These are phyloP conservation scores for Leccinum griseonigrum DNA, from an alignment of 1,284 basidiomycete genomes.

Conservation along the genomic window DNA sequence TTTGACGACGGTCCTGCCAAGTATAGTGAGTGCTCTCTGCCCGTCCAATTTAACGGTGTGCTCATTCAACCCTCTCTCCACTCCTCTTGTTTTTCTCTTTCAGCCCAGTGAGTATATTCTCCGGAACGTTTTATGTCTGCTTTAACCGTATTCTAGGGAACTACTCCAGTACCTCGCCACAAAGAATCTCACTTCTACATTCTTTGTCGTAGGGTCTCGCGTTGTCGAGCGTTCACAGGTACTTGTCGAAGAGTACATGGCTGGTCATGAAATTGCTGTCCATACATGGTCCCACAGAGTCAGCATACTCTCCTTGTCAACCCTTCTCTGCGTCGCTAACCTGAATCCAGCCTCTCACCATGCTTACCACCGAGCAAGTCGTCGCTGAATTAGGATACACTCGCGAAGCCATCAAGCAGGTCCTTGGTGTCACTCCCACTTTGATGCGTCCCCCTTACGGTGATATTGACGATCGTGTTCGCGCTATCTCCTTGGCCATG, in stretches of 20 bases:
- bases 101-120: conserved; percentile 44
- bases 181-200: conserved; percentile 75
- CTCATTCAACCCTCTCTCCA: conserved; percentile 2
- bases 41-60: background rate
- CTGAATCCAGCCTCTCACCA: conserved; percentile 63
- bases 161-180: conserved; percentile 69
- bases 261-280: conserved; percentile 76
- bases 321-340: background rate
- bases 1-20: conserved; percentile 85
- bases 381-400: conserved; percentile 95
- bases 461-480: conserved; percentile 83
- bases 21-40: conserved; percentile 57
- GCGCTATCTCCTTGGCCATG: conserved; percentile 82
- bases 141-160: conserved; percentile 39
- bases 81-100: conserved; percentile 3
- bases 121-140: conserved; percentile 15
- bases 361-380: conserved; percentile 81
- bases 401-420: conserved; percentile 75
- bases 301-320: conserved; percentile 13
- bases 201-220: conserved; percentile 92
- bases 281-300: conserved; percentile 80
- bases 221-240: conserved; percentile 78
- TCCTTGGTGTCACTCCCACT: conserved; percentile 79
- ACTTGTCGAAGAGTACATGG: conserved; percentile 82
- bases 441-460: conserved; percentile 63